Percentiles rank a stretch among this genome's conserved stretches.
Evolutionary conservation across 768 basidiomycete genomes (phyloP).

Genomic region (Kockovaella imperatae): DNA sequence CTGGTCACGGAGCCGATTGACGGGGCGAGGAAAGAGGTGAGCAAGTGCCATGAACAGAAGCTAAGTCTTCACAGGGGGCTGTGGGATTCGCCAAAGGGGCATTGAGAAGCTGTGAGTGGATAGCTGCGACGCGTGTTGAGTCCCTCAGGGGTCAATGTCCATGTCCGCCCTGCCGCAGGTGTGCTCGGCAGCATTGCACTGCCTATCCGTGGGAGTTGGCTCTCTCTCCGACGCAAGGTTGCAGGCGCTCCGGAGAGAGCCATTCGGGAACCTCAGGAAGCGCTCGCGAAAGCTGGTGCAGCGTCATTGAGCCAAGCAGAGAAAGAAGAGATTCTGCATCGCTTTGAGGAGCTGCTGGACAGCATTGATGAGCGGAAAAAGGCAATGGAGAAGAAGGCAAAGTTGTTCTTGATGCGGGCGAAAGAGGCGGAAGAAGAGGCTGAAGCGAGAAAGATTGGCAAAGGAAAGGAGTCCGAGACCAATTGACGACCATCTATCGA

Average conservation of each 20-base stretch:
- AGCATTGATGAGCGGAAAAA: constrained; percentile 11
- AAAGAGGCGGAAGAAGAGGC: constrained; percentile 9
- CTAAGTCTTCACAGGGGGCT: constrained; percentile 38
- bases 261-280: constrained; percentile 22
- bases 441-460: constrained; percentile 1
- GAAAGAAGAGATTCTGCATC: constrained; percentile 6
- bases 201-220: constrained; percentile 26
- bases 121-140: background rate
- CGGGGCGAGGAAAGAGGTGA: constrained; percentile 47
- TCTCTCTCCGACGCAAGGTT: constrained; percentile 19
- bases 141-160: constrained; percentile 41
- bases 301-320: constrained; percentile 3
- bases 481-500: too few relatives aligned
- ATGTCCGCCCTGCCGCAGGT: constrained; percentile 42
- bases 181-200: constrained; percentile 32
- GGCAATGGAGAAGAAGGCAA: constrained; percentile 7
- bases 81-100: constrained; percentile 46
- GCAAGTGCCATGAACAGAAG: background rate
- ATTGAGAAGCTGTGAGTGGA: constrained; percentile 43
- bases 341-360: constrained; percentile 6
- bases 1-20: constrained; percentile 46
- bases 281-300: constrained; percentile 2
- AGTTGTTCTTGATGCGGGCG: constrained; percentile 14
- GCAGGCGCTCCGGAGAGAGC: constrained; percentile 18
- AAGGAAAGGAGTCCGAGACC: background rate